Percentiles rank a stretch among this genome's conserved stretches.
Evolutionary conservation across 2,329 filamentous ascomycete species (phyloP).

Genomic region (Peltaster fructicola): DNA sequence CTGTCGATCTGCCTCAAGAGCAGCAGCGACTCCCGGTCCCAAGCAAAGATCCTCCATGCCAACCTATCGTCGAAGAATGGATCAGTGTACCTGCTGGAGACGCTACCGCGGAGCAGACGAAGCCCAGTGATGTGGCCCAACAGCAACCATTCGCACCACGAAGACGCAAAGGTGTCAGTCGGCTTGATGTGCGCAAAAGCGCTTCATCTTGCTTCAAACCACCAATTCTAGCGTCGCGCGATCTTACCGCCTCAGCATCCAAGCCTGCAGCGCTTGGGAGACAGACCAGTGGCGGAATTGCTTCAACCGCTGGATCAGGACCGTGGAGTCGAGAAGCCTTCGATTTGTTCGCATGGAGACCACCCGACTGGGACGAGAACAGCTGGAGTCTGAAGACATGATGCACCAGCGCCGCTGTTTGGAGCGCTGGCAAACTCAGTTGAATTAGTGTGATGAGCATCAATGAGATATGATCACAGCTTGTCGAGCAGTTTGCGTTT

Average conservation of each 20-base stretch:
- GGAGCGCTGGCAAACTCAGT: neutral
- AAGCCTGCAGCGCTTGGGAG: constrained; percentile 3
- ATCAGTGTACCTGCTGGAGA: too few species aligned
- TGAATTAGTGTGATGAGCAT: constrained; percentile 1
- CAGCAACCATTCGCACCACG: too few species aligned
- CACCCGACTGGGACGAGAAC: constrained; percentile 23
- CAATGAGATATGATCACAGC: constrained; percentile 5
- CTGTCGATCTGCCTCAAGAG: too few species aligned
- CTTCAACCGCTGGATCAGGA: constrained; percentile 32
- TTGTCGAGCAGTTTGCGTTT: constrained; percentile 66
- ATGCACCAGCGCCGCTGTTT: constrained; percentile 1
- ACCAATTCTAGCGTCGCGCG: constrained; percentile 14
- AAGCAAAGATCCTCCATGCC: too few species aligned
- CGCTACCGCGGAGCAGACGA: too few species aligned
- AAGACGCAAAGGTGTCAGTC: too few species aligned
- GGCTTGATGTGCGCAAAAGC: too few species aligned
- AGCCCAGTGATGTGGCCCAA: too few species aligned
- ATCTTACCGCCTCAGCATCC: constrained; percentile 6
- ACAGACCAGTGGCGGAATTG: constrained; percentile 4
- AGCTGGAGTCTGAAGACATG: constrained; percentile 10
- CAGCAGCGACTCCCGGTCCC: too few species aligned
- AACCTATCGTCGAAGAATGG: too few species aligned
- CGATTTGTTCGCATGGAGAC: constrained; percentile 47
- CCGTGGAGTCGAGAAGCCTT: constrained; percentile 54
- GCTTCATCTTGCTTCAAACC: constrained; percentile 10